These are phyloP conservation scores for Akanthomyces muscarius DNA, from an alignment of 2,329 filamentous ascomycete genomes.

Conservation along the genomic window DNA sequence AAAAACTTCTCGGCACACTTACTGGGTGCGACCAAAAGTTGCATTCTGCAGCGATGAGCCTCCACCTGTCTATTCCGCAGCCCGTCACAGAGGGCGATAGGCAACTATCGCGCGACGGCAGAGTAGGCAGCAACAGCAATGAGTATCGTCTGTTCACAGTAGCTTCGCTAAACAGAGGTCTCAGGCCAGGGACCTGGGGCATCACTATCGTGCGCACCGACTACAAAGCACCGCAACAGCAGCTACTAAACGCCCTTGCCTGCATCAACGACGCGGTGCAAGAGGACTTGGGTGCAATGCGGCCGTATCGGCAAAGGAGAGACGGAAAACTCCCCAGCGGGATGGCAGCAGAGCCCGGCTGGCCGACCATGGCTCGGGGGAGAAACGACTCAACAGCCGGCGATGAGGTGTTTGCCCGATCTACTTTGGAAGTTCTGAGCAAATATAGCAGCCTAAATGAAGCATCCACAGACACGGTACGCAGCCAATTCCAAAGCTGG, in stretches of 20 bases:
- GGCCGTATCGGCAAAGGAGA: neutral
- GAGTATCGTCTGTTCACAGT: neutral
- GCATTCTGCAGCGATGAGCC: too few species aligned
- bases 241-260: neutral
- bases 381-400: too few species aligned
- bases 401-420: neutral
- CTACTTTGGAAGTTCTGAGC: neutral
- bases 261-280: constrained; percentile 10
- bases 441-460: neutral
- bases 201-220: constrained; percentile 6
- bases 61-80: neutral
- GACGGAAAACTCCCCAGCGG: neutral
- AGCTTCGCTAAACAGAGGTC: neutral
- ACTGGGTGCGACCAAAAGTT: too few species aligned
- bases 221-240: neutral
- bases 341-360: neutral
- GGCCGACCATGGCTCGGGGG: neutral
- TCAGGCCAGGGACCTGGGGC: neutral
- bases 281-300: neutral
- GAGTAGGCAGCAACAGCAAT: neutral
- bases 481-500: neutral
- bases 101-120: neutral
- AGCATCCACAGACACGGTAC: neutral
- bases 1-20: too few species aligned
- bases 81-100: neutral